Conservation (phyloP, 371 early-diverging fungal species). For the Dipsacomyces acuminosporus region DNA sequence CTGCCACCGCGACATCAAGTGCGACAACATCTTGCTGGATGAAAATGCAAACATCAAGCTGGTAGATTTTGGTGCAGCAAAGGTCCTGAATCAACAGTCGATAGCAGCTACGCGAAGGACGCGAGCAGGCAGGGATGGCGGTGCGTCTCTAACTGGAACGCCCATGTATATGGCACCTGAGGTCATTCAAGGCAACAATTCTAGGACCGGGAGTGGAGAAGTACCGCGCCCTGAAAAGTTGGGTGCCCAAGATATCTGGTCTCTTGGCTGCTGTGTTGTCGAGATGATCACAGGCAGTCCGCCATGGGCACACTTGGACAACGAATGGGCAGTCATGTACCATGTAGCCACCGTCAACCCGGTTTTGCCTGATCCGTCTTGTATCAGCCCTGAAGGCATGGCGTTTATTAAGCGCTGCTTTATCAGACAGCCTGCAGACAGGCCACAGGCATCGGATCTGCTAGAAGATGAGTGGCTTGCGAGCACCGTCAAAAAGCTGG, state of each 20-base stretch:
- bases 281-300: constrained; percentile 93
- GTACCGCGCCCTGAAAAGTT: constrained; percentile 18
- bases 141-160: constrained; percentile 80
- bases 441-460: constrained; percentile 73
- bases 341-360: constrained; percentile 73
- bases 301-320: constrained; percentile 90
- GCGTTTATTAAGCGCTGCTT: constrained; percentile 79
- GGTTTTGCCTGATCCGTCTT: constrained; percentile 59
- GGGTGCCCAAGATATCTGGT: constrained; percentile 92
- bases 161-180: constrained; percentile 98
- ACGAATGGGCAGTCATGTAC: constrained; percentile 92
- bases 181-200: constrained; percentile 65
- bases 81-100: constrained; percentile 69
- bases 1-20: constrained; percentile 91
- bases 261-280: constrained; percentile 88
- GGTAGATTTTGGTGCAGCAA: constrained; percentile 89
- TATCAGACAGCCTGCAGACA: constrained; percentile 62
- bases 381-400: constrained; percentile 60
- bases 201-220: constrained; percentile 5
- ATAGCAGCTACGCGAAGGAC: constrained; percentile 50
- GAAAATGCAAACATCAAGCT: constrained; percentile 73
- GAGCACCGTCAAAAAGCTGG: constrained; percentile 16
- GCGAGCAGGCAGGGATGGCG: constrained; percentile 50
- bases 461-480: constrained; percentile 75
- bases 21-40: constrained; percentile 77